Evolutionary conservation across 2,329 filamentous ascomycete species (phyloP).

Genomic region (Didymella sp.): DNA sequence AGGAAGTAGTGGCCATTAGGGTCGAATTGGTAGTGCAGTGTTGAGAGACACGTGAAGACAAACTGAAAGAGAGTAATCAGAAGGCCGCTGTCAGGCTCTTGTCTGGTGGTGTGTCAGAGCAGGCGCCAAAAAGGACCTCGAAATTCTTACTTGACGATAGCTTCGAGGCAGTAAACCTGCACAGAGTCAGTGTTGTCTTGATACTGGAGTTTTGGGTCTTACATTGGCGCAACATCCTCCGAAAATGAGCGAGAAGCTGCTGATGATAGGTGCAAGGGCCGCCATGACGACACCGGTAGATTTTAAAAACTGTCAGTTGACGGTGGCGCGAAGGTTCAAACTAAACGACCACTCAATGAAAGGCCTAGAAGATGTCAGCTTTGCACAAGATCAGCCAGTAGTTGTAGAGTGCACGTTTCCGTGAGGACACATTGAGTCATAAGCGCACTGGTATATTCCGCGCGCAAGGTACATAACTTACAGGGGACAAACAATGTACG

Average conservation of each 20-base stretch:
- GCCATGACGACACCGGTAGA: constrained; percentile 34
- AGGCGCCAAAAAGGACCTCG: not conserved
- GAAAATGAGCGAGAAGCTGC: constrained; percentile 86
- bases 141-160: constrained; percentile 82
- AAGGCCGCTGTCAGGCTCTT: constrained; percentile 86
- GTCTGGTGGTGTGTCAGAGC: constrained; percentile 58
- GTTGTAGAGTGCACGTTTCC: not conserved
- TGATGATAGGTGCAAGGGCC: constrained; percentile 46
- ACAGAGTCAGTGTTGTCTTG: constrained; percentile 25
- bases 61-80: constrained; percentile 61
- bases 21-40: constrained; percentile 55
- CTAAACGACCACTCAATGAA: not conserved
- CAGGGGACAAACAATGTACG: not conserved
- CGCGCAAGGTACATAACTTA: not conserved
- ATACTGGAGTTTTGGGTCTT: constrained; percentile 41
- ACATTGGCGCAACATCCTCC: constrained; percentile 96
- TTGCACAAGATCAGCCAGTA: not conserved
- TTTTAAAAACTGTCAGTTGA: not conserved
- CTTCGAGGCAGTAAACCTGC: constrained; percentile 93
- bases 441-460: not conserved
- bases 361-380: not conserved
- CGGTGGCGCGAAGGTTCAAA: not conserved
- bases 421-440: not conserved
- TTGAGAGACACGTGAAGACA: constrained; percentile 67
- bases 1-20: constrained; percentile 73